Conservation (phyloP, 23 red algal genomes). For the Agarophyton chilense region DNA sequence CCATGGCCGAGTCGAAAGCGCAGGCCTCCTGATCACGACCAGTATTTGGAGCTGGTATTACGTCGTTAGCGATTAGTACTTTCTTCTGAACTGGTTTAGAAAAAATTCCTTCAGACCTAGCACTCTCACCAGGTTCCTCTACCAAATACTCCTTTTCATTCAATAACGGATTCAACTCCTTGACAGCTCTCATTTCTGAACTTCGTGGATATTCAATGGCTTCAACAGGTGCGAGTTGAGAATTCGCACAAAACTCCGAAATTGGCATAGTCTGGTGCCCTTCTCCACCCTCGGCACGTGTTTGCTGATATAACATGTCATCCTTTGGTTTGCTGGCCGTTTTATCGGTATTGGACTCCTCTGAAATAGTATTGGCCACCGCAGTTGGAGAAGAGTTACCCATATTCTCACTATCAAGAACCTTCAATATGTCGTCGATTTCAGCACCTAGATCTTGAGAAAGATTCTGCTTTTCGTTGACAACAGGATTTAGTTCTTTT, state of each 20-base stretch:
- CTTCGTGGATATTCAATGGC: neutral
- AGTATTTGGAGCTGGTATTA: neutral
- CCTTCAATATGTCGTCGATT: neutral
- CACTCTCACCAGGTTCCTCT: neutral
- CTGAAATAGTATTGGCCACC: neutral
- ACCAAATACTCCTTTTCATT: neutral
- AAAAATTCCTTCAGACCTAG: neutral
- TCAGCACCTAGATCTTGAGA: neutral
- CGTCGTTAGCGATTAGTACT: neutral
- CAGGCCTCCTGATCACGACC: neutral
- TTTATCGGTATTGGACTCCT: neutral
- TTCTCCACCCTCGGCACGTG: neutral
- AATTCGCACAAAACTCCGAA: neutral
- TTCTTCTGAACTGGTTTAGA: neutral
- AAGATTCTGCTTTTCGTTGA: neutral
- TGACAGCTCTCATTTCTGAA: neutral
- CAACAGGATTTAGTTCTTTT: slow-evolving; percentile 1
- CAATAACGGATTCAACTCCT: neutral
- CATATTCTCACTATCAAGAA: neutral
- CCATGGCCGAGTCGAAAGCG: neutral
- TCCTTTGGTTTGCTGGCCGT: neutral
- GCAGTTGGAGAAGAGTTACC: neutral
- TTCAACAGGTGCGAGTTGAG: neutral
- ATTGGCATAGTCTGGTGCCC: neutral
- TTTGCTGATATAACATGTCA: neutral